A percentile compares a stretch with the other conserved stretches of the same genome.
These are phyloP conservation scores for Daphne laureola DNA, from an alignment of 441 rosid species.

Conservation along the genomic window DNA sequence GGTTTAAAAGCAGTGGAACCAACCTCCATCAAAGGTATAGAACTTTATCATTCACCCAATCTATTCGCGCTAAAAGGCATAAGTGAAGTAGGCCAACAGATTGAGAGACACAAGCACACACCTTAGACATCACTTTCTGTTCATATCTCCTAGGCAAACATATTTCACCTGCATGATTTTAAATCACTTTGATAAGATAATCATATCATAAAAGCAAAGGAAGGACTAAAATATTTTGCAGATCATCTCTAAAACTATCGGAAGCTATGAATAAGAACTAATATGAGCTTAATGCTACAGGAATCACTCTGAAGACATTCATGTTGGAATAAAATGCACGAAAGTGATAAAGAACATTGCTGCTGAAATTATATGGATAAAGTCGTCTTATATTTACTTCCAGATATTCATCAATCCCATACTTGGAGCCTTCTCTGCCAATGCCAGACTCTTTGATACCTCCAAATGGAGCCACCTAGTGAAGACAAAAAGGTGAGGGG, in stretches of 20 bases:
- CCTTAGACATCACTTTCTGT: conserved; percentile 33
- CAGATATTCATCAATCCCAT: conserved; percentile 87
- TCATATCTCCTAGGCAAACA: conserved; percentile 69
- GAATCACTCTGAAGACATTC: no score
- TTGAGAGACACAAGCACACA: not conserved
- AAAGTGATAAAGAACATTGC: no score
- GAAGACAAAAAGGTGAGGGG: conserved; percentile 9
- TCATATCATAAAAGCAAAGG: not conserved
- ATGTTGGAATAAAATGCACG: no score
- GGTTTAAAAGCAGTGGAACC: not conserved
- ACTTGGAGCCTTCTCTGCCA: conserved; percentile 96
- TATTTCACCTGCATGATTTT: conserved; percentile 45
- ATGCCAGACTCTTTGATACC: conserved; percentile 95
- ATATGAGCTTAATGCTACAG: no score
- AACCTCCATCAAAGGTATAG: no score
- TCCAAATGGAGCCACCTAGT: conserved; percentile 96
- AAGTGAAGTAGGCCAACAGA: not conserved
- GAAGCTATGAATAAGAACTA: not conserved
- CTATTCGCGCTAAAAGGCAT: no score
- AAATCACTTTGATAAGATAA: conserved; percentile 6
- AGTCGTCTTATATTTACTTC: conserved; percentile 43
- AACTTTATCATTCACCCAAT: no score
- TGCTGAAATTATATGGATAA: no score
- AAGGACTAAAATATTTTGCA: not conserved
- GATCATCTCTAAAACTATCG: not conserved